Evolutionary conservation across 2,329 filamentous ascomycete genomes (phyloP), one percentile per base, ranked within the genome.

Genomic region (Didymella pomorum): DNA sequence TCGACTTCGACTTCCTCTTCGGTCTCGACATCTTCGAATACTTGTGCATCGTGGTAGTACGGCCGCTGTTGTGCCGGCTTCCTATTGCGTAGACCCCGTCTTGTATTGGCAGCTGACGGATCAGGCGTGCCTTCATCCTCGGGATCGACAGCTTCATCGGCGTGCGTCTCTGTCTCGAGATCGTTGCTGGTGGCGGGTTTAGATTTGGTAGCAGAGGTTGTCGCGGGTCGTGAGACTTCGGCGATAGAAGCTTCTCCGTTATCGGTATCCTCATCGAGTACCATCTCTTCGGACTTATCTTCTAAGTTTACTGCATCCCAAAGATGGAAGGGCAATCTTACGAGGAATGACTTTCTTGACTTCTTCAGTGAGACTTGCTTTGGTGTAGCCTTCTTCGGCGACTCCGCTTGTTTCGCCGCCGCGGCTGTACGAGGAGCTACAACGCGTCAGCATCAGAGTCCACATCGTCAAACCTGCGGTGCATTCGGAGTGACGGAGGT

Each of bases 11-110:
- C 45, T n/a, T 59, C 55, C 5, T 57, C 47, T 12, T 53, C 49
- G 18, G 53, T 56, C 8, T 60, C 56, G 12, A 49, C 41, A 23
- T 69, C 69, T 16, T 75, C 71, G 37, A 73, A 75, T 3, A 73
- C 50, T 45, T 75, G 70, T 16, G 71, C 71, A 60, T 74, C 65
- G 26, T 73, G 71, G 41, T 66, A 71, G 59, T 76, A 76, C 10
- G 74, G 74, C 23, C 72, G 65, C 52, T 75, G 70, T 49, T 76
- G 74, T 18, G 74, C 71, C 31, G 73, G 71, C 39, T 71, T 73
- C 52, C 74, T 66, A 25, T 65, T 64, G 20, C 74, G 71, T n/a
- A 76, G 61, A 14, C 71, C 71, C 29, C 74, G 70, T 46, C 73
- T 64, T 4, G 68, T 63, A 16, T 66, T 58, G 26, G 69, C 47